Conservation (phyloP, 164 flowering plant species). For the Chloranthus sessilifolius region DNA sequence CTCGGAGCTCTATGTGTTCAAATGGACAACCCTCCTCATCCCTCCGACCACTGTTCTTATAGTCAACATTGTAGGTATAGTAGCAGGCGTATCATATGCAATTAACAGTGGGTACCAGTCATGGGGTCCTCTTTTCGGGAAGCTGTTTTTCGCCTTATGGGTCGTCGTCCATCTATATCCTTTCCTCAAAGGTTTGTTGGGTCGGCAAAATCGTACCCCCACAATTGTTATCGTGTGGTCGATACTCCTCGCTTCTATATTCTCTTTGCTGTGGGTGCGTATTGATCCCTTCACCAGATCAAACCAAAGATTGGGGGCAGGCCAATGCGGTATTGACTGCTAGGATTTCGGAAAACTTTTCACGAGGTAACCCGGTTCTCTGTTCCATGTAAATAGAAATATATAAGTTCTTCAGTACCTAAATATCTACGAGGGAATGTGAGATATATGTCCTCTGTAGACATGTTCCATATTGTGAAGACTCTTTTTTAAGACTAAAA, state of each 20-base stretch:
- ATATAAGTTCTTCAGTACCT: too few species aligned
- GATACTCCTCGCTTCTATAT: constrained; percentile 87
- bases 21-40: constrained; percentile 91
- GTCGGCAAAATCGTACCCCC: constrained; percentile 86
- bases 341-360: constrained; percentile 17
- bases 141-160: constrained; percentile 88
- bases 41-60: constrained; percentile 91
- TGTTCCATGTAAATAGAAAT: too few species aligned
- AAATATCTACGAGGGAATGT: too few species aligned
- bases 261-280: constrained; percentile 94
- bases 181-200: constrained; percentile 90
- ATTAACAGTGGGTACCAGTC: constrained; percentile 94
- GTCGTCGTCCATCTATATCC: constrained; percentile 90
- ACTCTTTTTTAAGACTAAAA: too few species aligned
- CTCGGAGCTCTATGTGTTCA: constrained; percentile 84
- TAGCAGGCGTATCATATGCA: constrained; percentile 92
- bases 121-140: constrained; percentile 96
- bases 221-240: constrained; percentile 98
- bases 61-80: constrained; percentile 81
- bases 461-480: too few species aligned
- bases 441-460: too few species aligned
- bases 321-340: constrained; percentile 84
- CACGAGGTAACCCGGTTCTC: constrained; percentile 12
- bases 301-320: constrained; percentile 32
- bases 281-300: constrained; percentile 73